Conservation (phyloP, 345 rosid genomes). For the Gossypium stocksii region DNA sequence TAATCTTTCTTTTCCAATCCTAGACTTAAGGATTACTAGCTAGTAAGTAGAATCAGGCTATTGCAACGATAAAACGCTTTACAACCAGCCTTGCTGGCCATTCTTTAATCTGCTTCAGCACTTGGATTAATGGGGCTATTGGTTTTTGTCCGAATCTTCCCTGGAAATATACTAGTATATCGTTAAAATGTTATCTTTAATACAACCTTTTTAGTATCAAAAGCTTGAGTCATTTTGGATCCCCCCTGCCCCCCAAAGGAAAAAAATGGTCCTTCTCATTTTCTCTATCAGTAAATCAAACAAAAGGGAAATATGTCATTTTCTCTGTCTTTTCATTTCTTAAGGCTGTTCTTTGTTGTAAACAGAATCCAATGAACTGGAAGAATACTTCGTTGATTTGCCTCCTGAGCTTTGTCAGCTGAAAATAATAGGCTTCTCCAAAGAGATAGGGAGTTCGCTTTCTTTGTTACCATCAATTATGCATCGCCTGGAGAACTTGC, state of each 20-base stretch:
- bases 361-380: conserved; percentile 67
- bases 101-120: neutral
- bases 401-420: conserved; percentile 83
- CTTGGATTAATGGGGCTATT: neutral
- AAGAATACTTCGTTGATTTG: conserved; percentile 69
- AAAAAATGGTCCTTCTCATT: neutral
- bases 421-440: conserved; percentile 81
- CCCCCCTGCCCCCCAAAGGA: neutral
- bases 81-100: neutral
- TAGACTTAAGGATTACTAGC: neutral
- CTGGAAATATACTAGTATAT: neutral
- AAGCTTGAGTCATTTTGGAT: neutral
- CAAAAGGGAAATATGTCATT: neutral
- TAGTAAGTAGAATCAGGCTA: conserved; percentile 4
- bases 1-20: neutral
- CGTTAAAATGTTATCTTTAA: conserved; percentile 9
- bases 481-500: conserved; percentile 88
- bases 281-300: conserved; percentile 3
- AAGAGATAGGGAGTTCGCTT: conserved; percentile 83
- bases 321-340: conserved; percentile 3
- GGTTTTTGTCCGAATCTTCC: neutral
- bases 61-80: neutral
- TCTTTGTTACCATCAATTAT: conserved; percentile 88
- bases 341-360: conserved; percentile 16
- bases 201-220: neutral